Evolutionary conservation across 2,329 filamentous ascomycete genomes (phyloP), one percentile per base, ranked within the genome.

Genomic region (Xylariaceae sp.): DNA sequence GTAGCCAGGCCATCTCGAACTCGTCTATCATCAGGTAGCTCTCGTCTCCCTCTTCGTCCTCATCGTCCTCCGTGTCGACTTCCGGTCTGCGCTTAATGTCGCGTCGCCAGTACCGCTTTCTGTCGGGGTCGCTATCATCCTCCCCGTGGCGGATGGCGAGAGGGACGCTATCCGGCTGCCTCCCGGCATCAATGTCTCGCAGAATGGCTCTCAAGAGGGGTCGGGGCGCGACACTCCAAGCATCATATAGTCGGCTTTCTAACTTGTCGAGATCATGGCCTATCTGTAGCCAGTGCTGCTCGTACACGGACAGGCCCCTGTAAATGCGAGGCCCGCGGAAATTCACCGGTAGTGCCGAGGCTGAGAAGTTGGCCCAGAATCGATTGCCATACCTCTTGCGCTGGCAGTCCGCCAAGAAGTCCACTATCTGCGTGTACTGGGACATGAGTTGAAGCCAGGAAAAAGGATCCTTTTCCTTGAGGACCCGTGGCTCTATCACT

Each of bases 241-340:
- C 29, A 9, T 46, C 38, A 12, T 43, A 24, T 9, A 57, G 29
- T 31, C 42, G 36, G 6, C 15, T 26, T 30, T 36, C 46, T 15
- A 53, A 33, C 5, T 46, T 44, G n/a, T 46, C 48, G 40, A 64
- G 59, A 40, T 56, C 44, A 11, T 40, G 41, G 18, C 57, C 58
- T 11, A 58, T 49, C 34, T 38, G 49, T 7, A 59, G 31, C 57
- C 56, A 59, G 34, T 60, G 30, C 40, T 59, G 40, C 16, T 56
- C 57, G 43, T 55, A 53, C 19, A 55, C 40, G 17, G 52, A 46
- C 12, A 56, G 44, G 12, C 52, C 50, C 23, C 42, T 36, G 31
- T 57, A 53, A n/a, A 48, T 44, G 27, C 50, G 51, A 8, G 61
- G 61, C 1, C 60, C 60, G 12, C 44, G 40, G 33, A 53, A 60